Base-by-base conservation (phyloP, 2,329 filamentous ascomycete species). In the Neoscytalidium dimidiatum region DNA sequence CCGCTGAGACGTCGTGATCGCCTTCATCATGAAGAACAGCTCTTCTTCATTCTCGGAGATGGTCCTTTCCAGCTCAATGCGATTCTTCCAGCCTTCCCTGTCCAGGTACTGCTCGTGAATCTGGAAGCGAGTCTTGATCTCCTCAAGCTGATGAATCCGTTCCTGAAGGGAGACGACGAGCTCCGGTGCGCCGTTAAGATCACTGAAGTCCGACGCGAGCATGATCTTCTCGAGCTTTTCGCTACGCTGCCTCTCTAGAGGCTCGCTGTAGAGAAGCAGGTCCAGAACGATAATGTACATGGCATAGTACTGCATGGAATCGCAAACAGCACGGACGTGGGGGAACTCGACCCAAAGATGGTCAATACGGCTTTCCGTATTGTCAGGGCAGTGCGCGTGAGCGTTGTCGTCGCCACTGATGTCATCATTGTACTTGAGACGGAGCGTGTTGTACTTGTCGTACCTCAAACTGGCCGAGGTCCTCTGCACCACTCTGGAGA, bases 1-100 rank as follows among this genome's bases (percentile, higher is more conserved):
- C 66, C 93, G 86, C 78, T 99, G 95, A 4, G 94, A 96, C 2
- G 93, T 96, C 1, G 95, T 99, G 75, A 99, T 99, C 43, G 95
- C 96, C 73, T 99, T 98, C 95, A 99, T 98, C 83, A 99, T 91
- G 80, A 99, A 99, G 84, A 99, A 99, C 8, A 99, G 80, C 77
- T 99, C 96, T 72, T 99, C 95, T 76, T 98, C 95, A 72, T 92
- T 97, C 21, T 88, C 88, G 9, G 92, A 87, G 58, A 99, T 82
- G 74, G 99, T 95, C 60, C 91, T 90, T 74, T 99, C 95, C 48
- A 99, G 85, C n/a, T 89, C 81, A 66, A 97, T 83, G 35, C 93
- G 88, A 74, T 98, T 94, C 73, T 95, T 88, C 94, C 94, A 98
- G 14, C 94, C 94, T 73, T 91, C 88, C 72, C 89, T 89, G 77